Conservation (phyloP, 768 basidiomycete genomes). For the Amylocystis lapponica region DNA sequence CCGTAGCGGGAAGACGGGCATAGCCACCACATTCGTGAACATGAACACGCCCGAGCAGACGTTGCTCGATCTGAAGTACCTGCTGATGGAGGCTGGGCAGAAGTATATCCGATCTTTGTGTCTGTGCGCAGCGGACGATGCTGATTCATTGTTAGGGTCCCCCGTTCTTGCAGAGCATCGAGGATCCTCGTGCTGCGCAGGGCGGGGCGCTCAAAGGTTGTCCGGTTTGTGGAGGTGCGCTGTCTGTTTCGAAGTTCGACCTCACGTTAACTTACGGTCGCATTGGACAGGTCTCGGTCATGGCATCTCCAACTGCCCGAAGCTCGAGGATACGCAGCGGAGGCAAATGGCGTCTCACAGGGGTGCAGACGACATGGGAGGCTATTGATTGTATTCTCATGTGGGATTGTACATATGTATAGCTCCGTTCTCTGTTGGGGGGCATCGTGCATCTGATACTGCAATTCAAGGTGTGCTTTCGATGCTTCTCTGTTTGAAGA, state of each 20-base stretch:
- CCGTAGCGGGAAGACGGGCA: slow-evolving; percentile 95
- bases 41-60: slow-evolving; percentile 98
- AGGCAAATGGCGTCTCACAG: slow-evolving; percentile 88
- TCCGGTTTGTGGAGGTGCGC: slow-evolving; percentile 94
- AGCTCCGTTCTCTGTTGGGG: too few relatives aligned
- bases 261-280: too few relatives aligned
- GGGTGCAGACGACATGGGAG: slow-evolving; percentile 59
- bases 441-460: too few relatives aligned
- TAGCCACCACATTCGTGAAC: slow-evolving; percentile 98
- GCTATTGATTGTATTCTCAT: slow-evolving; percentile 21
- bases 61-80: slow-evolving; percentile 91
- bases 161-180: slow-evolving; percentile 88
- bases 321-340: slow-evolving; percentile 89
- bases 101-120: slow-evolving; percentile 51
- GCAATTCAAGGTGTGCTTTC: too few relatives aligned
- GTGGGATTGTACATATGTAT: too few relatives aligned
- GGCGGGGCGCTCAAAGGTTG: slow-evolving; percentile 82
- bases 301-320: slow-evolving; percentile 91
- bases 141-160: slow-evolving; percentile 55
- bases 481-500: too few relatives aligned
- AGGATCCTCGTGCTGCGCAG: slow-evolving; percentile 81
- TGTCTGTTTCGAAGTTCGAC: slow-evolving; percentile 11
- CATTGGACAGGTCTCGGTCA: slow-evolving; percentile 75
- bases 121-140: neutral
- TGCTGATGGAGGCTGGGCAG: slow-evolving; percentile 95